phyloP scores from a whole-genome alignment of 2,329 filamentous ascomycete genomes.

The Aspergillus latus region DNA sequence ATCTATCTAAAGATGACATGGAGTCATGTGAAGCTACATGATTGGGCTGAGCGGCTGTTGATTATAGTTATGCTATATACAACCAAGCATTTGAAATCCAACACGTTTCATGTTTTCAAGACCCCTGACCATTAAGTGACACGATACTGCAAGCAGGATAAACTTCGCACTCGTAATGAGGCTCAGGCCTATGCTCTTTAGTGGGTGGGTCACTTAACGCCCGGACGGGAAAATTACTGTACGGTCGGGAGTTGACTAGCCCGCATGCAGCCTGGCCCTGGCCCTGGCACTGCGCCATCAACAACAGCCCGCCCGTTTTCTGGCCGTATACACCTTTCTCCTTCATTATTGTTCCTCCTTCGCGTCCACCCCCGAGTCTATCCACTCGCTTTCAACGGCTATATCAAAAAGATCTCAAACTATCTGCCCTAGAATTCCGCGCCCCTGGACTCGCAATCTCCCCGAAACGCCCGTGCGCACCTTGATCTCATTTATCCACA shows the following conservation, averaged over 20 bases:
- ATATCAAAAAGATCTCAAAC: background rate
- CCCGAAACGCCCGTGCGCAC: conserved; percentile 14
- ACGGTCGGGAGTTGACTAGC: conserved; percentile 3
- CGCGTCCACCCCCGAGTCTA: conserved; percentile 4
- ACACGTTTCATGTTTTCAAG: background rate
- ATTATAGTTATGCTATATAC: conserved; percentile 4
- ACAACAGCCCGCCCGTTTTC: conserved; percentile 10
- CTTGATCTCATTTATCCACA: conserved; percentile 11
- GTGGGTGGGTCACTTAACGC: conserved; percentile 3
- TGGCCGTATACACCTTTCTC: background rate
- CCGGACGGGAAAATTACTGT: conserved; percentile 1
- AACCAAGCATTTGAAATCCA: background rate
- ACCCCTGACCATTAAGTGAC: too few relatives aligned
- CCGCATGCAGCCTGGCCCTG: conserved; percentile 13
- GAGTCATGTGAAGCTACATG: conserved; percentile 10
- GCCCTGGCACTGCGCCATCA: background rate
- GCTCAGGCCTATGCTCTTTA: background rate
- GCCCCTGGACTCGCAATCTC: conserved; percentile 13
- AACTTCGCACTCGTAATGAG: background rate
- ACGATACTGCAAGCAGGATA: background rate
- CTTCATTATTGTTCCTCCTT: conserved; percentile 13
- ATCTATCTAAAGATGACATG: conserved; percentile 18
- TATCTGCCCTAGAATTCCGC: conserved; percentile 4
- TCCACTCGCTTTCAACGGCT: background rate
- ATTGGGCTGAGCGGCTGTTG: conserved; percentile 16